Evolutionary conservation across 2,329 filamentous ascomycete genomes (phyloP).

Genomic region (Anthostomella pinea): DNA sequence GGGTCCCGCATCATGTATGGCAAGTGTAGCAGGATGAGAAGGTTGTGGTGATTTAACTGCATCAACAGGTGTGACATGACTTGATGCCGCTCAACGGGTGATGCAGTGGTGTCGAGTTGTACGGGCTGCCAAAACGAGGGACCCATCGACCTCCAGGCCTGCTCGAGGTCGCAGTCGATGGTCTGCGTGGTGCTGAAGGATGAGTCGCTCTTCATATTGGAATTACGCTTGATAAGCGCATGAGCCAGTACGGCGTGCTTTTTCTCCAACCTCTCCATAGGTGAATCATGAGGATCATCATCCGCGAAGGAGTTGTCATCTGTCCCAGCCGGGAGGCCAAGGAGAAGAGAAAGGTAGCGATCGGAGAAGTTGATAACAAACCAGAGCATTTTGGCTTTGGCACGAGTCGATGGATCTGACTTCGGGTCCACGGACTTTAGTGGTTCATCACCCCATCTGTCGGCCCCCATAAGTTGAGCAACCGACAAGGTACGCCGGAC

Average conservation of each 20-base stretch:
- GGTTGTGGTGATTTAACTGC: conserved; percentile 50
- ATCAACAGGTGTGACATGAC: conserved; percentile 36
- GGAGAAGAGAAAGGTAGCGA: conserved; percentile 48
- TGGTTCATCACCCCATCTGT: conserved; percentile 33
- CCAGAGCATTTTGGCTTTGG: conserved; percentile 41
- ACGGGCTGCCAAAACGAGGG: conserved; percentile 49
- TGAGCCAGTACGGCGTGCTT: conserved; percentile 41
- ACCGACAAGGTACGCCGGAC: conserved; percentile 48
- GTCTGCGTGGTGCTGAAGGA: conserved; percentile 40
- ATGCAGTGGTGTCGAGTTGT: no score
- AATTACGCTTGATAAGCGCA: conserved; percentile 48
- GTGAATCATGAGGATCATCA: conserved; percentile 30
- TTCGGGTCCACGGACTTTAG: conserved; percentile 39
- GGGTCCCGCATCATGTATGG: conserved; percentile 50
- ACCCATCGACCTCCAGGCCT: conserved; percentile 40
- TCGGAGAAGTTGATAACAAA: conserved; percentile 48
- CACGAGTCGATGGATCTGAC: conserved; percentile 27
- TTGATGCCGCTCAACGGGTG: conserved; percentile 28
- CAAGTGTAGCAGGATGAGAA: conserved; percentile 52
- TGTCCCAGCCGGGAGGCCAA: conserved; percentile 46
- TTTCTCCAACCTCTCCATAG: conserved; percentile 43
- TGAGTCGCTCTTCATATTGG: conserved; percentile 31
- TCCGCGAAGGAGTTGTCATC: conserved; percentile 38
- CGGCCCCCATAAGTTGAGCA: conserved; percentile 50
- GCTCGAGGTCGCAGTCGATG: conserved; percentile 47